Evolutionary conservation across 78 protist species (phyloP), one percentile per base, ranked within the genome.

Genomic region (Dictyostelium capitatum): DNA sequence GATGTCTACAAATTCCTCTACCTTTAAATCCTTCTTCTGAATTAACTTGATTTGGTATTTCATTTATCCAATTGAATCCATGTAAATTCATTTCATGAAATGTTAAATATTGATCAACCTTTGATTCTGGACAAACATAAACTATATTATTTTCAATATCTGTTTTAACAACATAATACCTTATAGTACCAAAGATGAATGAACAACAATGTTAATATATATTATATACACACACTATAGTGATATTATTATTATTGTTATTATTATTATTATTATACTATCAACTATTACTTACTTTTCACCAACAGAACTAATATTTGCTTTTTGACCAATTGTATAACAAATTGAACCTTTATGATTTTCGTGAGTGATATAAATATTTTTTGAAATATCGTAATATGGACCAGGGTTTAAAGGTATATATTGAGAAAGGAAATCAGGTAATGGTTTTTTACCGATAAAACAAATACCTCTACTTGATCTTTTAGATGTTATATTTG

Each of bases 391-490:
- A 77, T 87, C 75, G 30, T 30, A 15, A 51, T 47, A 87, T 2
- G 17, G 1, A 17, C 95, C 95, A 3, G 90, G 90, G 28, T 28
- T n/a, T 53, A 83, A 28, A 14, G 15, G n/a, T 0, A 95, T 80
- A 37, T 77, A 95, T 37, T 91, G 77, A 25, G 64, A 70, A 17
- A 96, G 43, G 25, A 96, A 96, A 12, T 92, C 97, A 5, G 87
- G 72, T 37, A 89, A 81, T 19, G 81, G 80, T 79, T 92, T 81
- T 62, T 95, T 95, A 6, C 98, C 98, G 17, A 97, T 94, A 62
- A 97, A 97, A 90, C 98, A 97, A 19, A 97, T 95, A 41, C 98
- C 98, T 41, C 91, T 37, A 79, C 89, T 90, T 37, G 90, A 82
- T 57, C n/a, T 72, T 28, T 81, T 82, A 2, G 83, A 43, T 4